phyloP scores from a whole-genome alignment of 495 filamentous ascomycete genomes.

The Apiosordaria backusii region DNA sequence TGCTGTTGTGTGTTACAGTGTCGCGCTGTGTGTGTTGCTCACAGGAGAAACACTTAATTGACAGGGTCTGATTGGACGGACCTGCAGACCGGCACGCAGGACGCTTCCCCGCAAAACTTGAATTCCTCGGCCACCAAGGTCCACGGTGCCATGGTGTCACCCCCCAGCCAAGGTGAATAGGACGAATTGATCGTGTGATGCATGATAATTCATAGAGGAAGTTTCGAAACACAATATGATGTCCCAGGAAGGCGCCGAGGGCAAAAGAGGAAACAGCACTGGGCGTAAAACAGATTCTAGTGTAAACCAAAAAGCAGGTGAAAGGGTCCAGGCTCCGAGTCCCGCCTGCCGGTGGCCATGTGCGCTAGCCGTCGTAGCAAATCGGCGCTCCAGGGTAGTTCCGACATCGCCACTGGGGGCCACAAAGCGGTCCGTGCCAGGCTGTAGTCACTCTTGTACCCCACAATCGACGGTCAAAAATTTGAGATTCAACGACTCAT shows the following conservation, averaged over 20 bases:
- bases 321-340: not conserved
- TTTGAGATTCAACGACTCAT: conserved; percentile 25
- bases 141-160: not conserved
- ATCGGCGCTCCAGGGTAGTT: conserved; percentile 3
- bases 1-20: not conserved
- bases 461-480: conserved; percentile 31
- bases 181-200: conserved; percentile 9
- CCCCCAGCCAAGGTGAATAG: no score
- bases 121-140: conserved; percentile 7
- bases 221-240: not conserved
- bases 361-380: not conserved
- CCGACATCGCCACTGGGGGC: conserved; percentile 31
- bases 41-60: not conserved
- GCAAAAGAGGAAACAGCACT: not conserved
- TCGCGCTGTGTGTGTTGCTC: not conserved
- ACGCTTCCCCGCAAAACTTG: conserved; percentile 15
- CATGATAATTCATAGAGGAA: not conserved
- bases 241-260: not conserved
- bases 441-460: conserved; percentile 18
- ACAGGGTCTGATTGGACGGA: conserved; percentile 6
- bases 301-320: not conserved
- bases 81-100: conserved; percentile 2
- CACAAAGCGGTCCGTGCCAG: conserved; percentile 23
- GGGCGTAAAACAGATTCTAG: not conserved
- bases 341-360: conserved; percentile 2